Evolutionary conservation across 2,329 filamentous ascomycete genomes (phyloP), one percentile per base, ranked within the genome.

Genomic region (Talaromyces sp.): DNA sequence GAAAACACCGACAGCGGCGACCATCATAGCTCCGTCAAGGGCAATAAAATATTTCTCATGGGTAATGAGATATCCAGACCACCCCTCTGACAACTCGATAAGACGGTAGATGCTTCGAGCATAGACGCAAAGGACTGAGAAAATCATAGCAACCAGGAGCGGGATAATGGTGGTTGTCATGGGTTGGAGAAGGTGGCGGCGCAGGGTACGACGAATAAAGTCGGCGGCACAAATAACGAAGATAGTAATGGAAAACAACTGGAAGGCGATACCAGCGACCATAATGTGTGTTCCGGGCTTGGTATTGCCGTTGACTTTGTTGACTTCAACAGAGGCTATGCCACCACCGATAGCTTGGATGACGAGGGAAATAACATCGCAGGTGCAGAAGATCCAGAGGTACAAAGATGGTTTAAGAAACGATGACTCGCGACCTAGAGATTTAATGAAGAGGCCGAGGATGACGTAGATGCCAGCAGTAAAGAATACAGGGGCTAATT

Each of bases 311-410:
- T 66, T 62, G 9, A 75, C 73, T 2, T 74, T 60, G 22, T 77
- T 75, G 1, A 80, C 79, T 52, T 61, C 70, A 16, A 44, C 60
- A 27, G 76, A 76, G 14, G 78, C 79, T 22, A 84, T 62, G 20
- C 78, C 82, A 24, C 82, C 82, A 22, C 82, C 82, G 8, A 78
- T 72, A 29, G 80, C 82, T 68, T 85, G 82, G 30, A 85, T 70
- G 51, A 76, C 70, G 30, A 85, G 79, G 5, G 81, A 83, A 54
- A 83, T 51, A 30, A 84, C 51, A 52, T 84, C 81, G 63, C 75
- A 77, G 33, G 78, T 78, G 62, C 82, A 80, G 63, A 81, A 81
- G 56, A 80, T 71, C 65, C 73, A 75, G 49, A 78, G 72, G 57
- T 81, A 81, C 47, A 75, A 66, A 27, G 63, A 72, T 1, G 78